Evolutionary conservation across 306 rosid species (phyloP).

Genomic region (Medicago ruthenica): DNA sequence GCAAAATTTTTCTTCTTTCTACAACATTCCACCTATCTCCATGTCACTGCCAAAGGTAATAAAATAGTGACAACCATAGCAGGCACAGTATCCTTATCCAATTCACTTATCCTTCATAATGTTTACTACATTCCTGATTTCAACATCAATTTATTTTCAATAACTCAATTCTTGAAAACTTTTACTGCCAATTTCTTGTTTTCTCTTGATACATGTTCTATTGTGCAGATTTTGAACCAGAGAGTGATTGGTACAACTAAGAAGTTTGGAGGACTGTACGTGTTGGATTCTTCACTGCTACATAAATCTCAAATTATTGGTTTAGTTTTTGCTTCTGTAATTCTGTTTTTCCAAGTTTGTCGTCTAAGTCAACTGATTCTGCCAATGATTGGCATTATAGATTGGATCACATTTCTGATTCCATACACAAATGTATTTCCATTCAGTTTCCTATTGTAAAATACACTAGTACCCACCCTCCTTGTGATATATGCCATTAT

Average conservation of each 20-base stretch:
- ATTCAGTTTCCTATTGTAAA: background rate
- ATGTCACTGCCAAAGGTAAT: conserved; percentile 1
- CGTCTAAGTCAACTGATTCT: background rate
- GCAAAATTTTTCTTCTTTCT: background rate
- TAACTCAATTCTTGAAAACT: background rate
- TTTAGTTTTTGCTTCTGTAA: too few relatives aligned
- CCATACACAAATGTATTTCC: background rate
- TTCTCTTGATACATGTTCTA: background rate
- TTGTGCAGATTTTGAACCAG: background rate
- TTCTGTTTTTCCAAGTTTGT: background rate
- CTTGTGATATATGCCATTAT: background rate
- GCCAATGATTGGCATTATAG: conserved; percentile 1
- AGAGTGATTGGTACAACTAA: background rate
- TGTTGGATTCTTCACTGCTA: background rate
- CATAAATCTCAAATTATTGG: background rate
- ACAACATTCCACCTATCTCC: background rate
- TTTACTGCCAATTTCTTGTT: background rate
- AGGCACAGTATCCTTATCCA: background rate
- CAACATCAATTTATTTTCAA: background rate
- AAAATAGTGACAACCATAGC: background rate
- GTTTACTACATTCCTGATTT: background rate
- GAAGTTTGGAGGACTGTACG: background rate
- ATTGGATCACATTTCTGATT: background rate
- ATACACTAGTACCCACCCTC: background rate
- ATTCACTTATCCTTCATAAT: conserved; percentile 3